Evolutionary conservation across 805 yeast genomes (phyloP).

Genomic region (Zygosaccharomyces bailii): DNA sequence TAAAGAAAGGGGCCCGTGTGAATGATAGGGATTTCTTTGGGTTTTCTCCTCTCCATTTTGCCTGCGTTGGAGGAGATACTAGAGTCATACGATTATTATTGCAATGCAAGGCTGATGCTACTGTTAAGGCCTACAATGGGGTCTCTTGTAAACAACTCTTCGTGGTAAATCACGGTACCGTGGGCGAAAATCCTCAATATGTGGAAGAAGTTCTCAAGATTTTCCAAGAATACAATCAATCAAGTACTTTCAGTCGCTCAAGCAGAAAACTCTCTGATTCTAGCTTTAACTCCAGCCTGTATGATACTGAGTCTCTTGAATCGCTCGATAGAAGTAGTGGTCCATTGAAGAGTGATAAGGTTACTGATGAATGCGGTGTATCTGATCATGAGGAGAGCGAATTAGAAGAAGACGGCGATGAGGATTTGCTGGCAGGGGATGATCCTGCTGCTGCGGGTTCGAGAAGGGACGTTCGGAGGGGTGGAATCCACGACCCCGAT

Average conservation of each 20-base stretch:
- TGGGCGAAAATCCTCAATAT: slow-evolving; percentile 33
- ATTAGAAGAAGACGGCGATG: slow-evolving; percentile 27
- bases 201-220: slow-evolving; percentile 37
- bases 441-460: slow-evolving; percentile 15
- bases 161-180: slow-evolving; percentile 34
- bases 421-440: slow-evolving; percentile 21
- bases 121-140: slow-evolving; percentile 51
- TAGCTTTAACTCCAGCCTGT: slow-evolving; percentile 28
- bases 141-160: slow-evolving; percentile 36
- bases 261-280: slow-evolving; percentile 25
- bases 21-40: slow-evolving; percentile 78
- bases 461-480: slow-evolving; percentile 1
- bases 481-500: not conserved
- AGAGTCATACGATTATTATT: slow-evolving; percentile 59
- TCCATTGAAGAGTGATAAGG: slow-evolving; percentile 31
- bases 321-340: slow-evolving; percentile 31
- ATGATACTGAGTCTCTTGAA: slow-evolving; percentile 32
- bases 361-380: slow-evolving; percentile 18
- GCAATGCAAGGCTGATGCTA: slow-evolving; percentile 60
- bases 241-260: slow-evolving; percentile 9
- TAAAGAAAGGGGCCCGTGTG: slow-evolving; percentile 62
- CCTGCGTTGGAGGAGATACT: slow-evolving; percentile 70
- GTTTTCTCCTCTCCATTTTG: slow-evolving; percentile 83
- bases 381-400: slow-evolving; percentile 33
- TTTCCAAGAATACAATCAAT: slow-evolving; percentile 24